Evolutionary conservation across 805 yeast species (phyloP), one percentile per base, ranked within the genome.

Genomic region (Candida khao-thaluensis): DNA sequence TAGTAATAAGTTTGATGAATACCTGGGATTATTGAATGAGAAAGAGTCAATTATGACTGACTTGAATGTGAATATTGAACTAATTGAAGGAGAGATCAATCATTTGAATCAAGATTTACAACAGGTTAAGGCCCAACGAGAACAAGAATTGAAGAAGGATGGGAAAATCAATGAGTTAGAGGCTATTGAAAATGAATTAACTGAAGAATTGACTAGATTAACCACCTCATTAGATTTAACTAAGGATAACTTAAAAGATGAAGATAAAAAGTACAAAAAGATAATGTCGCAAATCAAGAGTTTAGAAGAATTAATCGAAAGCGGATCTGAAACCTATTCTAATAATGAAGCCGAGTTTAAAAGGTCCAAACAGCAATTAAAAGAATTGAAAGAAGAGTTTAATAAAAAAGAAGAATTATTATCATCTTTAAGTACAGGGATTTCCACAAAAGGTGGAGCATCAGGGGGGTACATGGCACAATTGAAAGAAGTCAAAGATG

Each of bases 391-490:
- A 44, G 66, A 63, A 4, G 69, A 70, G 10, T 69, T 74, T 33
- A 65, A 69, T 23, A 72, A 69, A 43, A 86, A 85, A 49, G 91
- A 86, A 51, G 96, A 90, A 45, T 69, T 90, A 8, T 62, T 87
- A 7, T 84, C 93, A 0, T 82, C 95, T 0, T 68, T 90, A 28
- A 80, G 89, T 0, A 87, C 96, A 0, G 96, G 97, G 51, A 81
- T 90, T n/a, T 85, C 96, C 0, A 77, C 95, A 0, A 81, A 77
- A 43, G 96, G 95, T 39, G 71, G 68, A 24, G 72, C 81, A 0
- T 83, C 81, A 51, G 81, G 85, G 23, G 96, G 96, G 7, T 90
- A 86, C 59, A 64, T 72, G 45, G 73, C 81, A 2, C 95, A 88
- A 51, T 61, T 89, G 29, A 76, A 77, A 41, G 79, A 77, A 33